phyloP scores from a whole-genome alignment of 169 alveolate genomes.

The Plasmodium ovale region DNA sequence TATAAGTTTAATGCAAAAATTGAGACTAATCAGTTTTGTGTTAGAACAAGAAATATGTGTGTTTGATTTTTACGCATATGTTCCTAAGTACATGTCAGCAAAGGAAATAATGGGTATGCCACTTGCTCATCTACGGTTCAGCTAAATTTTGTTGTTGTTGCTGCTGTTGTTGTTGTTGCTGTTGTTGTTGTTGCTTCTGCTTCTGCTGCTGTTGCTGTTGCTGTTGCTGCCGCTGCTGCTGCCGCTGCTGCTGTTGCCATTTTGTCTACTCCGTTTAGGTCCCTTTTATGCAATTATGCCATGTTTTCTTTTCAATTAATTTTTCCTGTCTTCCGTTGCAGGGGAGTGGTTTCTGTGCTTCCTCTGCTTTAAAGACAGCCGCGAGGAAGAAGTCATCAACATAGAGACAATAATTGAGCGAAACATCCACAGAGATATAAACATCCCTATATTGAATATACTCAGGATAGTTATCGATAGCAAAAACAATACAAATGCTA shows the following conservation, averaged over 20 bases:
- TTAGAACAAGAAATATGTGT: conserved; percentile 73
- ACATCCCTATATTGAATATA: conserved; percentile 63
- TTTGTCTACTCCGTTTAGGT: background rate
- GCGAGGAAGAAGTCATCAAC: conserved; percentile 48
- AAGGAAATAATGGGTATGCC: conserved; percentile 69
- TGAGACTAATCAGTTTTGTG: conserved; percentile 62
- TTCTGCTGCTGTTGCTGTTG: too few species aligned
- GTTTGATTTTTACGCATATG: conserved; percentile 74
- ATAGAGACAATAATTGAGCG: conserved; percentile 75
- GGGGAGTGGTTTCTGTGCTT: conserved; percentile 77
- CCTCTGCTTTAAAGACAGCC: conserved; percentile 56
- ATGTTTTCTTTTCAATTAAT: background rate
- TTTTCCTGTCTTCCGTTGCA: background rate
- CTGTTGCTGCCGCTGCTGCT: background rate
- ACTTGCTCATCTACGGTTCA: too few species aligned
- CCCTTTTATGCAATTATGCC: background rate
- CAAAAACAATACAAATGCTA: conserved; percentile 66
- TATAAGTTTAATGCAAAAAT: conserved; percentile 69
- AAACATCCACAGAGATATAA: conserved; percentile 75
- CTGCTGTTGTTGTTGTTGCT: background rate
- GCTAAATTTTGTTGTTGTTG: too few species aligned
- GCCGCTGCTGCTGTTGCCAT: background rate
- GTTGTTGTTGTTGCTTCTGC: background rate
- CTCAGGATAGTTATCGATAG: conserved; percentile 61
- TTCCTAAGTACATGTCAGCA: conserved; percentile 70